A percentile compares a stretch with the other conserved stretches of the same genome.
Conservation (phyloP, 2,329 filamentous ascomycete genomes). For the Colletotrichum liriopes region DNA sequence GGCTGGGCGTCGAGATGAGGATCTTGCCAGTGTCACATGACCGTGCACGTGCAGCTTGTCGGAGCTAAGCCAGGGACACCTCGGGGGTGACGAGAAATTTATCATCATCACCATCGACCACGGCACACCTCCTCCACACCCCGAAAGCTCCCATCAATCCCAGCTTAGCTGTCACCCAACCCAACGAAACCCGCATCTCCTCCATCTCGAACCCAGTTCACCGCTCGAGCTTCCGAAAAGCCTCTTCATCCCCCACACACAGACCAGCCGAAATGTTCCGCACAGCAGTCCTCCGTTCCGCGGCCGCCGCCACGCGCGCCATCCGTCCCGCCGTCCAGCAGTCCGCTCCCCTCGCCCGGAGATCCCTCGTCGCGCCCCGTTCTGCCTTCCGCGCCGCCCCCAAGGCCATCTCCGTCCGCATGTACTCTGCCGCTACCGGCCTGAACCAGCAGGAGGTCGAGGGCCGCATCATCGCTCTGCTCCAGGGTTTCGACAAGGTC, state of each 20-base stretch:
- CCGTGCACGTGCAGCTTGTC: conserved; percentile 22
- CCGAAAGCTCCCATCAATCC: conserved; percentile 31
- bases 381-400: conserved; percentile 71
- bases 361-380: conserved; percentile 73
- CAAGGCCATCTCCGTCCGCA: conserved; percentile 77
- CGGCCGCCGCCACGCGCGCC: conserved; percentile 71
- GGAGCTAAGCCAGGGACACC: conserved; percentile 38
- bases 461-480: conserved; percentile 90
- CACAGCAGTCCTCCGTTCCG: conserved; percentile 85
- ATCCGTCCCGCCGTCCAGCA: conserved; percentile 69
- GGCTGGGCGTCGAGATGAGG: not conserved
- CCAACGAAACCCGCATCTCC: conserved; percentile 21
- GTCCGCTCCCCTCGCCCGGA: conserved; percentile 62
- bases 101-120: conserved; percentile 44
- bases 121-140: conserved; percentile 34
- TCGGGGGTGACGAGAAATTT: conserved; percentile 45
- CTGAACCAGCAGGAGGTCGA: conserved; percentile 89
- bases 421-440: conserved; percentile 87
- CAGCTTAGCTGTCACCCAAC: conserved; percentile 23
- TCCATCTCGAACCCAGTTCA: conserved; percentile 18
- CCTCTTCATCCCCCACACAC: conserved; percentile 13
- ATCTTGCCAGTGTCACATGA: conserved; percentile 18
- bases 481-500: conserved; percentile 98
- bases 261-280: conserved; percentile 82
- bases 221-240: conserved; percentile 21